Base-by-base conservation (phyloP, 352 stramenopile species). In the Pseudoperonospora humuli region DNA sequence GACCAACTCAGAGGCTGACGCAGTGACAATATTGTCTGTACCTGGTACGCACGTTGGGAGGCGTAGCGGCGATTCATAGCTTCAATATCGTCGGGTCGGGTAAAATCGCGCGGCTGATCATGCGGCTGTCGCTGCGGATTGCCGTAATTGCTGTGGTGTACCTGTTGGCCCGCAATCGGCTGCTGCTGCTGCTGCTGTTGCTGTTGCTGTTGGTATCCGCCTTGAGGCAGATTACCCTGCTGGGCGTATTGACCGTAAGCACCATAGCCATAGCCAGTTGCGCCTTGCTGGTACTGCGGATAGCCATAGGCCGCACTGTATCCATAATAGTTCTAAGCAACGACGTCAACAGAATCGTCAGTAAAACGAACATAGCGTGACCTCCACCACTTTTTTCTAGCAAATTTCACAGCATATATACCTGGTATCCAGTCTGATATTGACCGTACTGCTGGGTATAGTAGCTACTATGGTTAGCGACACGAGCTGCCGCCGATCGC, bases 11-110 rank as follows among this genome's bases (percentile, higher is more conserved):
- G n/a, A 27, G 15, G 17, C 17, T 19, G 17, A 29, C 35, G 21
- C 18, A 51, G 43, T 44, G 53, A 50, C 19, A 50, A 14, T 27
- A 45, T n/a, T 48, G 45, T 35, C n/a, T 47, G 45, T 74, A 86
- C 77, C 70, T 91, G 75, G 47, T 87, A 88, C 24, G 72, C 75
- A 54, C 75, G 75, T 63, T 87, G 72, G 35, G 74, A 76, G 10
- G 74, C 74, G 38, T 84, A 91, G 56, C 73, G 72, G 42, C 71
- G 78, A 55, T 91, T 91, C 70, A 87, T 84, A 25, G 51, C 59
- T 49, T 86, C 74, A 25, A 80, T 56, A 40, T 91, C 72, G 33
- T 91, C 78, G 5, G 76, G 74, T 8, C 53, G 66, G 23, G 78
- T 91, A 28, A 91, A 91, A 40, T 91, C 78, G 4, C 47, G 71